phyloP scores from a whole-genome alignment of 208 protist genomes.

The Acanthamoeba sp. region DNA sequence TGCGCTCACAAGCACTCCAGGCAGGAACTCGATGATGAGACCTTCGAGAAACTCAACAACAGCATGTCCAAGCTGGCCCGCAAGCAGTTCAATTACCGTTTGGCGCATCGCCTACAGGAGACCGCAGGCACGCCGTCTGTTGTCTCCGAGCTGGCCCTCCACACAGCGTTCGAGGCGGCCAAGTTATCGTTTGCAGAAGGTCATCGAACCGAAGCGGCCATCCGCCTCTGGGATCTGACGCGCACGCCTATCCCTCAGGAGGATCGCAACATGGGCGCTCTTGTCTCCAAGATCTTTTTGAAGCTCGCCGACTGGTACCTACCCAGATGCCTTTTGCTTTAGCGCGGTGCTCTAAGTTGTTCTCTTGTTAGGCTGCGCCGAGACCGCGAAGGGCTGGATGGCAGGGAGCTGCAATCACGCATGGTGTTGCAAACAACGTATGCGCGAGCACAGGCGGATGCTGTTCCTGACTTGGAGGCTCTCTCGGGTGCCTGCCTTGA shows the following conservation, averaged over 20 bases:
- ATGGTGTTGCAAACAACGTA: constrained; percentile 34
- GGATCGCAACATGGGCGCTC: background rate
- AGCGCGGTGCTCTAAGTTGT: no score
- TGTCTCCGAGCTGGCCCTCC: background rate
- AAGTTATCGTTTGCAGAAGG: constrained; percentile 42
- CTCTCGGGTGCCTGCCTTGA: constrained; percentile 63
- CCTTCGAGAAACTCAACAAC: background rate
- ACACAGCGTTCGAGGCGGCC: constrained; percentile 1
- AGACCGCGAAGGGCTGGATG: constrained; percentile 27
- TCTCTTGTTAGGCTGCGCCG: background rate
- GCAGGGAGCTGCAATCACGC: background rate
- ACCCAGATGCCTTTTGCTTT: no score
- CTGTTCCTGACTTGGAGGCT: constrained; percentile 16
- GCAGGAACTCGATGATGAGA: background rate
- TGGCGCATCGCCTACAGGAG: constrained; percentile 16
- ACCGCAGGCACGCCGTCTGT: background rate
- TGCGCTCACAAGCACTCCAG: background rate
- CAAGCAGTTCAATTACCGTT: constrained; percentile 54
- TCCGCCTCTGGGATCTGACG: constrained; percentile 47
- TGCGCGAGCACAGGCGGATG: background rate
- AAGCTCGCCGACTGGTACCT: constrained; percentile 64
- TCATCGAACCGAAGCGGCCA: constrained; percentile 7
- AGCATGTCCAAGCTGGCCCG: constrained; percentile 36
- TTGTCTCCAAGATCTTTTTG: constrained; percentile 44
- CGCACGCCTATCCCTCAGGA: background rate